A percentile compares a stretch with the other conserved stretches of the same genome.
Evolutionary conservation across 2,329 filamentous ascomycete genomes (phyloP).

Genomic region (Botrytis porri): DNA sequence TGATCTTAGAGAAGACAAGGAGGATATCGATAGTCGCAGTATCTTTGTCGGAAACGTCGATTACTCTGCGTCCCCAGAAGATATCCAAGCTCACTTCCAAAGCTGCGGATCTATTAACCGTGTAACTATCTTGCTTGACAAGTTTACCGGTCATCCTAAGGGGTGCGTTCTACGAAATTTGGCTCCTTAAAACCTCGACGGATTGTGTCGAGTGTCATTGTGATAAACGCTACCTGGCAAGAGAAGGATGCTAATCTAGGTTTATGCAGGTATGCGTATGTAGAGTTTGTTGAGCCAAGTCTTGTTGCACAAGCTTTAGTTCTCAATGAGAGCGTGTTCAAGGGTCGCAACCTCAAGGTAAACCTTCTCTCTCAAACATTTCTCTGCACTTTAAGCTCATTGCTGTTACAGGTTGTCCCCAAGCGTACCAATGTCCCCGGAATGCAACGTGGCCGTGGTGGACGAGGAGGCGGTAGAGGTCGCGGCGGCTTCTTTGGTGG

Average conservation of each 20-base stretch:
- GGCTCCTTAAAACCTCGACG: conserved; percentile 20
- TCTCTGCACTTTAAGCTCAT: not conserved
- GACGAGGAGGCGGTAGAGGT: conserved; percentile 47
- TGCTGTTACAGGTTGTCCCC: conserved; percentile 62
- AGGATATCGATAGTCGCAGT: conserved; percentile 90
- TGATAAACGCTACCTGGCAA: conserved; percentile 55
- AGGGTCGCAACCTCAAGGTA: conserved; percentile 93
- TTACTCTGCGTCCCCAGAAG: conserved; percentile 93
- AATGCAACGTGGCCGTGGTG: conserved; percentile 75
- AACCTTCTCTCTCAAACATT: conserved; percentile 24
- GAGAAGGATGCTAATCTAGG: conserved; percentile 47
- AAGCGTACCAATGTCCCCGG: conserved; percentile 97
- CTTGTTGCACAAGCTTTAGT: conserved; percentile 91
- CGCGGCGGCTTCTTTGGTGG: conserved; percentile 46
- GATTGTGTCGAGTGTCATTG: conserved; percentile 31
- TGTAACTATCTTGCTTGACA: conserved; percentile 95
- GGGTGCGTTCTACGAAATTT: conserved; percentile 62
- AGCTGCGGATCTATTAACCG: conserved; percentile 96
- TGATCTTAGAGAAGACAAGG: conserved; percentile 85
- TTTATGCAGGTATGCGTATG: conserved; percentile 82
- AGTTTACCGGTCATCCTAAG: conserved; percentile 99
- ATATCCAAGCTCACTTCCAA: conserved; percentile 98
- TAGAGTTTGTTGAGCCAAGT: conserved; percentile 93
- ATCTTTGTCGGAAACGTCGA: conserved; percentile 99
- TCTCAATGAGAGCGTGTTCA: conserved; percentile 93